phyloP scores from a whole-genome alignment of 2,329 filamentous ascomycete genomes.

The Corynespora cassiicola region DNA sequence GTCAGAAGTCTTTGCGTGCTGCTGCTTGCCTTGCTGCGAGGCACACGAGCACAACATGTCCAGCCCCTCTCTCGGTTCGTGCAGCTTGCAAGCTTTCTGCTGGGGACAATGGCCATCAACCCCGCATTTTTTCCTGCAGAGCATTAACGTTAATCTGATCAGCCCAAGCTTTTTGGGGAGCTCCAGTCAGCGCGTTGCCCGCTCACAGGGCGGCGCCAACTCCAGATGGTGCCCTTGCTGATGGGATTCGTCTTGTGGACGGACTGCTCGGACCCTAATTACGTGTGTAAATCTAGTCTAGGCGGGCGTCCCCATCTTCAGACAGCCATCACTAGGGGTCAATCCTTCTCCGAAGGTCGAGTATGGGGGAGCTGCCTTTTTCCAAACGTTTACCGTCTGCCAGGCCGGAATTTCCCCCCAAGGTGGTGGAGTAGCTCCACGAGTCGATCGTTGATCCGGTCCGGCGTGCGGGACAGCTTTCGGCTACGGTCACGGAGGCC shows the following conservation, averaged over 20 bases:
- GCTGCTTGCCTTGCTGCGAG: constrained; percentile 23
- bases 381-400: too few relatives aligned
- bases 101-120: constrained; percentile 34
- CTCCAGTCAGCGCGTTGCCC: constrained; percentile 30
- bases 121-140: constrained; percentile 44
- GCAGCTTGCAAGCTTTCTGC: constrained; percentile 11
- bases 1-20: too few relatives aligned
- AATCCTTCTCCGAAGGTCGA: too few relatives aligned
- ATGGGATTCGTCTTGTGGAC: too few relatives aligned
- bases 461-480: constrained; percentile 13
- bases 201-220: constrained; percentile 21
- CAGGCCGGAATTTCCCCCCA: too few relatives aligned
- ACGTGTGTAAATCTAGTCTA: too few relatives aligned
- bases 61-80: constrained; percentile 19
- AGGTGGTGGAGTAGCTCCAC: too few relatives aligned
- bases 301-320: too few relatives aligned
- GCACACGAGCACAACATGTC: constrained; percentile 30
- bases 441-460: constrained; percentile 13
- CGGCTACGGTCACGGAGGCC: constrained; percentile 16
- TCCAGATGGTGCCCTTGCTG: too few relatives aligned
- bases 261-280: too few relatives aligned
- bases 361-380: too few relatives aligned
- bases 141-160: constrained; percentile 31
- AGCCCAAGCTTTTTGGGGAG: constrained; percentile 32
- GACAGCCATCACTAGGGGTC: too few relatives aligned